A percentile compares a stretch with the other conserved stretches of the same genome.
phyloP scores from a whole-genome alignment of 179 eudicot species.

The Gypsophila paniculata region DNA sequence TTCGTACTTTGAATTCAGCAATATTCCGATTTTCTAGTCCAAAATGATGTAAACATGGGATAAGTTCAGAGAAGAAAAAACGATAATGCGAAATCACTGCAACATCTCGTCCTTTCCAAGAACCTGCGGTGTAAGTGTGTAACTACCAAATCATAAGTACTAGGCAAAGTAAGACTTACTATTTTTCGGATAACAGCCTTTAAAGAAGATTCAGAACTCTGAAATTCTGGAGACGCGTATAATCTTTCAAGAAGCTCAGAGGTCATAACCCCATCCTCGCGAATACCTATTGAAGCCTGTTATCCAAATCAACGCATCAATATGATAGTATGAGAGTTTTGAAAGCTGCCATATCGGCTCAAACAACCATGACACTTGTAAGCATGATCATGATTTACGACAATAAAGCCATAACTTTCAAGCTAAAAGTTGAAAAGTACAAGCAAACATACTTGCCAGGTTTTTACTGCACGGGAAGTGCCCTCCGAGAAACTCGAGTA shows the following conservation, averaged over 20 bases:
- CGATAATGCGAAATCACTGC: constrained; percentile 7
- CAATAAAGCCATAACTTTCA: neutral
- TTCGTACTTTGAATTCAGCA: neutral
- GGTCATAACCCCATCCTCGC: constrained; percentile 81
- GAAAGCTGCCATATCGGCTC: neutral
- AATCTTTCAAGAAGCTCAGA: constrained; percentile 60
- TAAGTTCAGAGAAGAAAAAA: neutral
- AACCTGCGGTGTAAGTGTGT: neutral
- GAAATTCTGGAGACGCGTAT: constrained; percentile 30
- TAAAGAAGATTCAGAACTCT: constrained; percentile 26
- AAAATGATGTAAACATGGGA: neutral
- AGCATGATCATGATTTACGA: neutral
- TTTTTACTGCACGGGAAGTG: constrained; percentile 85
- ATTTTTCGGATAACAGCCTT: constrained; percentile 26
- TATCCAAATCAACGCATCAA: constrained; percentile 19
- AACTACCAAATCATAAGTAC: neutral
- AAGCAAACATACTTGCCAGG: constrained; percentile 81
- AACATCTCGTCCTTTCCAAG: neutral
- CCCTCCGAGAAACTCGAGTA: constrained; percentile 66
- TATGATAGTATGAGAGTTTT: neutral
- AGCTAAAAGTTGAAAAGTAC: neutral
- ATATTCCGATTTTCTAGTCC: neutral
- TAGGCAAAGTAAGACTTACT: constrained; percentile 11
- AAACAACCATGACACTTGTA: neutral
- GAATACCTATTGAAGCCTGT: constrained; percentile 58